These are phyloP conservation scores for Tetrastigma voinierianum DNA, from an alignment of 164 flowering plant species.

Conservation along the genomic window DNA sequence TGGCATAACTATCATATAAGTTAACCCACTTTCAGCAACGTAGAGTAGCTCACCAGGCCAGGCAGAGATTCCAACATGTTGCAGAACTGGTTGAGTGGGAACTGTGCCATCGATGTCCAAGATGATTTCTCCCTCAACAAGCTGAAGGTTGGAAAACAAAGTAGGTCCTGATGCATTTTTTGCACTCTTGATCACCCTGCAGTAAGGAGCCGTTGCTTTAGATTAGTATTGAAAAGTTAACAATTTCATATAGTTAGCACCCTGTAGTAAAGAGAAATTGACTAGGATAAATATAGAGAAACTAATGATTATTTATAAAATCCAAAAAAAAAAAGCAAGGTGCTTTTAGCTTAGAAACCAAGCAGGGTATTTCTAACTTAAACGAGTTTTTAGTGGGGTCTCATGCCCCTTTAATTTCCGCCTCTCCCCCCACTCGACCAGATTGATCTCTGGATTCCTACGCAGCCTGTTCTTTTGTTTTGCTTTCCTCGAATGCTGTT, in stretches of 20 bases:
- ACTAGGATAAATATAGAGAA: background rate
- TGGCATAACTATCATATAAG: background rate
- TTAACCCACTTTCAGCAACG: background rate
- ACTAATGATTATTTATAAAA: background rate
- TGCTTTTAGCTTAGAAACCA: no score
- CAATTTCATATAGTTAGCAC: no score
- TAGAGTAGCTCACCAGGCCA: constrained; percentile 76
- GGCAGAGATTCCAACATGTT: constrained; percentile 82
- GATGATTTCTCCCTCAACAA: constrained; percentile 65
- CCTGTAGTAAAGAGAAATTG: no score
- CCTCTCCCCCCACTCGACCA: no score
- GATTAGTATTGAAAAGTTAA: background rate
- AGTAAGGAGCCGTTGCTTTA: constrained; percentile 1
- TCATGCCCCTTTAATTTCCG: no score
- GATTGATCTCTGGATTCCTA: no score
- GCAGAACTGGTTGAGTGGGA: constrained; percentile 86
- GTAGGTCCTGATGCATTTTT: constrained; percentile 37
- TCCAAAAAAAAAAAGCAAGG: background rate
- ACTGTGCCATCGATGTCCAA: constrained; percentile 79
- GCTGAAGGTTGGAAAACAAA: constrained; percentile 48
- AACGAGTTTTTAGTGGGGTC: no score
- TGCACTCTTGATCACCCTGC: constrained; percentile 60
- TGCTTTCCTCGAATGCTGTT: no score
- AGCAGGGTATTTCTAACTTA: no score
- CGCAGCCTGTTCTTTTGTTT: no score